Conservation (phyloP, 768 basidiomycete genomes). For the Xerocomellus dryophilus region DNA sequence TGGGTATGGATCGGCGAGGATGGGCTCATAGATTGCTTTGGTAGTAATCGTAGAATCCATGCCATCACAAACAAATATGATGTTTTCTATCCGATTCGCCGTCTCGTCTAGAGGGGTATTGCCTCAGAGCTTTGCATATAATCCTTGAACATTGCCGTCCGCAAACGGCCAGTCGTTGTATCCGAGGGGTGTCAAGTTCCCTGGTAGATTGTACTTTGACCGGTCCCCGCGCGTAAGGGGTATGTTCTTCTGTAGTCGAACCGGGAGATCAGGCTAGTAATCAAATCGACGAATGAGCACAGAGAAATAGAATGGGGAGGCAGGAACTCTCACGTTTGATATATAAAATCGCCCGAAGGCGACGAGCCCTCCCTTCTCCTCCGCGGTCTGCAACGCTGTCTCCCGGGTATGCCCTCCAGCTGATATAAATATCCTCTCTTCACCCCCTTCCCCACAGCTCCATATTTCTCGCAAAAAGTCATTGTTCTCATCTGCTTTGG, state of each 20-base stretch:
- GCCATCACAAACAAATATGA: background rate
- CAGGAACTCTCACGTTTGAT: constrained; percentile 34
- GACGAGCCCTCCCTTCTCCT: constrained; percentile 21
- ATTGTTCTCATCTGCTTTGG: constrained; percentile 29
- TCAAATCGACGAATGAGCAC: background rate
- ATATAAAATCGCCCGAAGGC: constrained; percentile 39
- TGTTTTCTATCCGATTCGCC: background rate
- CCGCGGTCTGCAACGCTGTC: constrained; percentile 36
- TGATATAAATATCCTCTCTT: constrained; percentile 35
- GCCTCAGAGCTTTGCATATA: background rate
- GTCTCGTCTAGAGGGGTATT: no score
- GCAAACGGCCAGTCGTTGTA: background rate
- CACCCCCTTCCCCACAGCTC: constrained; percentile 27
- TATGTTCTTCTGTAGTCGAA: background rate
- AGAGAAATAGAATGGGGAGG: background rate
- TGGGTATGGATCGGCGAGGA: no score
- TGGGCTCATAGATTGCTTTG: no score
- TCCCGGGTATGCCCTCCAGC: constrained; percentile 46
- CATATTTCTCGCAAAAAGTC: constrained; percentile 48
- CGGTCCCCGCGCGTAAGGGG: constrained; percentile 10
- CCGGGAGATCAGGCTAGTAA: constrained; percentile 7
- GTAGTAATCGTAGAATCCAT: background rate
- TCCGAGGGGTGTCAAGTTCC: background rate
- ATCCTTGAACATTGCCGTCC: background rate
- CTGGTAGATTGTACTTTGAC: constrained; percentile 16